Base-by-base conservation (phyloP, 768 basidiomycete species). In the Tulasnella sp. region DNA sequence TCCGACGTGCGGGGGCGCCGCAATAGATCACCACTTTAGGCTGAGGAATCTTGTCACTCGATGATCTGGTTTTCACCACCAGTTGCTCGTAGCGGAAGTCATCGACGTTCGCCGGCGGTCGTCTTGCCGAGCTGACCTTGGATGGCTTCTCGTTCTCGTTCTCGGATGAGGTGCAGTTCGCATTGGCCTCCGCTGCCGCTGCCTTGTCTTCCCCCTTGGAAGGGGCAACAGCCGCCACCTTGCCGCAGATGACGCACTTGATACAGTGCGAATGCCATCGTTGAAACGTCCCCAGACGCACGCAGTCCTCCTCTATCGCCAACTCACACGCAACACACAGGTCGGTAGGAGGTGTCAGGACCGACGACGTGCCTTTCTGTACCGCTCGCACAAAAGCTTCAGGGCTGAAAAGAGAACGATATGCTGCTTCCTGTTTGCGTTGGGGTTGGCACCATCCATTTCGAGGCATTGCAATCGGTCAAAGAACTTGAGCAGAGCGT, bases 261-360 rank as follows among this genome's bases (percentile, higher is more conserved):
- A 99, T 86, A 83, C 98, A 99, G 42, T 93, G 88, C 1, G 95
- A 93, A 84, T 99, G 98, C 98, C 98, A 99, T 70, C 97, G 89
- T 82, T 95, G 92, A 85, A 96, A 97, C n/a, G 95, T 96, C 46
- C 96, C 98, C 39, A 97, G 85, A 77, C 98, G 89, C 70, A 95
- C 93, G 82, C 97, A 99, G 81, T 99, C 98, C 83, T 99, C 98
- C 85, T 99, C 98, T 35, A 99, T 94, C 0, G 97, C 97, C 80
- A 90, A 86, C 61, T 89, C 88, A 84, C 98, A 99, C 82, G 90
- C 91, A 73, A 95, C 89, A 83, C 98, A 99, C 51, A 96, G 89
- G 85, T 99, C 98, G 23, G 80, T 89, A 74, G 88, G 85, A 20
- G 86, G 81, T 61, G 46, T 71, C 39, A 69, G 23, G 3, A 76